Conservation (phyloP, 1,284 basidiomycete species). For the Tremellales sp. region DNA sequence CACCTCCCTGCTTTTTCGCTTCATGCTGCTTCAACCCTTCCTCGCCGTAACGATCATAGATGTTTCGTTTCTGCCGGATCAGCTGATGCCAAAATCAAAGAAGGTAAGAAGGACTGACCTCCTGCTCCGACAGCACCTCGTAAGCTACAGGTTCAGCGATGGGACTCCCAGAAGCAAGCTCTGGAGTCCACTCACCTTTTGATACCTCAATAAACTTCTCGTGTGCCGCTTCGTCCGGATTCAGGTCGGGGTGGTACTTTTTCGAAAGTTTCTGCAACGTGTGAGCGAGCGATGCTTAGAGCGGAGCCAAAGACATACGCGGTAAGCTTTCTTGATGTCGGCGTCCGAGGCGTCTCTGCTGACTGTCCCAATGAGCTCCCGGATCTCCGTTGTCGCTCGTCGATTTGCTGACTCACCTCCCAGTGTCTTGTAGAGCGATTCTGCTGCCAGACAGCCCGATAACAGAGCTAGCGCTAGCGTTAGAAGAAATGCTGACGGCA, state of each 20-base stretch:
- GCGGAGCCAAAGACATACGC: slow-evolving; percentile 26
- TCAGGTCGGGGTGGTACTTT: slow-evolving; percentile 91
- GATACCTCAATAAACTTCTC: slow-evolving; percentile 84
- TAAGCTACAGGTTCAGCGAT: slow-evolving; percentile 60
- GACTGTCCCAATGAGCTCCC: slow-evolving; percentile 54
- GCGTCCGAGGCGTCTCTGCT: slow-evolving; percentile 72
- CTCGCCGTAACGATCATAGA: slow-evolving; percentile 90
- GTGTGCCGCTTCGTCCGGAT: slow-evolving; percentile 74
- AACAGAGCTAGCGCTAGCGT: slow-evolving; percentile 35
- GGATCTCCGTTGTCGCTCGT: neutral
- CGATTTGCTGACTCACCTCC: slow-evolving; percentile 33
- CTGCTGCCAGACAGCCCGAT: slow-evolving; percentile 35
- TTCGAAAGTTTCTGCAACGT: slow-evolving; percentile 71
- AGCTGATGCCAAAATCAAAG: neutral
- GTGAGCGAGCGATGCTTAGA: neutral
- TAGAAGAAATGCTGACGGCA: slow-evolving; percentile 22
- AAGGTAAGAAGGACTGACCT: slow-evolving; percentile 52
- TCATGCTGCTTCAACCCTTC: slow-evolving; percentile 80
- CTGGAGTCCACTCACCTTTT: slow-evolving; percentile 60
- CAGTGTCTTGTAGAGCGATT: slow-evolving; percentile 47
- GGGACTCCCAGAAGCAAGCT: neutral
- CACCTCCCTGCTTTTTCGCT: slow-evolving; percentile 55
- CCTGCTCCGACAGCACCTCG: slow-evolving; percentile 78
- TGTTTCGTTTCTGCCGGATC: slow-evolving; percentile 70
- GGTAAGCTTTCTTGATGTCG: slow-evolving; percentile 87